Conservation (phyloP, 73 alveolate species). For the Paramecium caudatum region DNA sequence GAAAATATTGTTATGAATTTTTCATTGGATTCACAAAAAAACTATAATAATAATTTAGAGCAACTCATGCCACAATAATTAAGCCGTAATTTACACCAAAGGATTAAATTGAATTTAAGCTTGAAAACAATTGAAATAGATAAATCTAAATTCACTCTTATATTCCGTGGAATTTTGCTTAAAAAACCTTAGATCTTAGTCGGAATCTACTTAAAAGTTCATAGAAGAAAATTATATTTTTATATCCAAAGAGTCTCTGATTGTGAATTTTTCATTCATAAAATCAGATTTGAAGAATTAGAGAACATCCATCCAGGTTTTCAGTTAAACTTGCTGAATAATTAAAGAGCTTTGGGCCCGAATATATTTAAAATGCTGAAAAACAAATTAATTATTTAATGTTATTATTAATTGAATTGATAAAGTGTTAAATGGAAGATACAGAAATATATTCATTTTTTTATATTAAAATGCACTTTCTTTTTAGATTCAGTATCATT, state of each 20-base stretch:
- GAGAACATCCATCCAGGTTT: slow-evolving; percentile 39
- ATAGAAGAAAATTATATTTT: background rate
- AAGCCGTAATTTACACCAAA: background rate
- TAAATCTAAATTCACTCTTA: background rate
- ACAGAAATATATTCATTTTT: background rate
- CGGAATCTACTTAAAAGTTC: background rate
- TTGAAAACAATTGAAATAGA: background rate
- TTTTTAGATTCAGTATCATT: slow-evolving; percentile 19
- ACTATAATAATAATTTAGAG: slow-evolving; percentile 15
- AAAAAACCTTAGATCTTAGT: background rate
- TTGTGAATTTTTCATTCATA: slow-evolving; percentile 29
- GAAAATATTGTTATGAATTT: slow-evolving; percentile 57
- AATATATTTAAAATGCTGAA: slow-evolving; percentile 26
- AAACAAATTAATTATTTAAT: slow-evolving; percentile 15
- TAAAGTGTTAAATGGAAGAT: background rate
- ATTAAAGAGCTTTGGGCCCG: slow-evolving; percentile 14
- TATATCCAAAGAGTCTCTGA: background rate
- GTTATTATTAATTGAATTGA: slow-evolving; percentile 39
- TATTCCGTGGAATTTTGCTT: background rate
- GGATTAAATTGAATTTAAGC: slow-evolving; percentile 17
- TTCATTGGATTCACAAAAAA: background rate
- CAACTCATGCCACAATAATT: slow-evolving; percentile 26
- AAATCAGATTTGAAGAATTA: slow-evolving; percentile 17
- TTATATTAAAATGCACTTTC: slow-evolving; percentile 1
- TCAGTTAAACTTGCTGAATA: background rate